Evolutionary conservation across 176 grass and related monocot species (phyloP).

Genomic region (Hyparrhenia diplandra): DNA sequence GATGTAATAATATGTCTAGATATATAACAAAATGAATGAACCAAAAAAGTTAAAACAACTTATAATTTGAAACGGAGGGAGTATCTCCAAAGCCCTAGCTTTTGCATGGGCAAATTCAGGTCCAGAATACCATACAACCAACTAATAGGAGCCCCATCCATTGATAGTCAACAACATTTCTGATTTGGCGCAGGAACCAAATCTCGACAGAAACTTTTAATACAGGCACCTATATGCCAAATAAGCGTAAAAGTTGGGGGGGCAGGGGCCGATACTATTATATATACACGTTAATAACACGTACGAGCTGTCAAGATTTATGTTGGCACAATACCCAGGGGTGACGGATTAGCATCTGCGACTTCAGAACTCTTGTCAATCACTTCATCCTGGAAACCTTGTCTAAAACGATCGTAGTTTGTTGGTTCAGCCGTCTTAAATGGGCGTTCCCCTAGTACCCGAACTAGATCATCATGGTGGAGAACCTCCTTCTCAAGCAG

Average conservation of each 20-base stretch:
- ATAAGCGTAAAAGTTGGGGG: not conserved
- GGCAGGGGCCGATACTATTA: not conserved
- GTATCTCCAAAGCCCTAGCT: too few relatives aligned
- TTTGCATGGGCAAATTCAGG: too few relatives aligned
- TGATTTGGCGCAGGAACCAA: not conserved
- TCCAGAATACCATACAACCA: too few relatives aligned
- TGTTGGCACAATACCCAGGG: conserved; percentile 34
- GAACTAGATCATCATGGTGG: conserved; percentile 81
- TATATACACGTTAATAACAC: not conserved
- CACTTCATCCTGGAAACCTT: conserved; percentile 58
- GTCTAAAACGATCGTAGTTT: conserved; percentile 82
- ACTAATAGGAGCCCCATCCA: not conserved
- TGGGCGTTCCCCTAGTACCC: conserved; percentile 68
- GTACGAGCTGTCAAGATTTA: conserved; percentile 1
- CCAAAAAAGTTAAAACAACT: too few relatives aligned
- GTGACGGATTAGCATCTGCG: conserved; percentile 27
- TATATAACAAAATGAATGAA: too few relatives aligned
- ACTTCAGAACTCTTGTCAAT: conserved; percentile 30
- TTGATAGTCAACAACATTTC: not conserved
- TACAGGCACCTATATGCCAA: not conserved
- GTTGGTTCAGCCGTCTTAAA: conserved; percentile 56
- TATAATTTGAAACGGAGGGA: too few relatives aligned
- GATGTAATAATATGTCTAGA: too few relatives aligned
- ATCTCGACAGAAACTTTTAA: not conserved
- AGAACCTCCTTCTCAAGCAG: conserved; percentile 90